Evolutionary conservation across 1,139 yeast genomes (phyloP).

Genomic region (Yamadazyma dendronema): DNA sequence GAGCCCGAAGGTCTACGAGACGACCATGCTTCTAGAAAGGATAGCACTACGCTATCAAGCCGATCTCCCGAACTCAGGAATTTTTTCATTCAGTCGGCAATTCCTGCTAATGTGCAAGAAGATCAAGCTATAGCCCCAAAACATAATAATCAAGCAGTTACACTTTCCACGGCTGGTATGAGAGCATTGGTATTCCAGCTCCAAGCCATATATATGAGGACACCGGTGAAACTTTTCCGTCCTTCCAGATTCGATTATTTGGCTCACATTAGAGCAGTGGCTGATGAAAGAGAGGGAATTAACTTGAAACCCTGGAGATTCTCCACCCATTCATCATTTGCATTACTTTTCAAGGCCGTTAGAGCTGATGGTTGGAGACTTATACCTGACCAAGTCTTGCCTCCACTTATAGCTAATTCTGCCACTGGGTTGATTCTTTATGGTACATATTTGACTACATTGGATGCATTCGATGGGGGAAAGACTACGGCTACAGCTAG

Average conservation of each 20-base stretch:
- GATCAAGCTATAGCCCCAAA: background rate
- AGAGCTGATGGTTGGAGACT: conserved; percentile 82
- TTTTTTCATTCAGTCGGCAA: background rate
- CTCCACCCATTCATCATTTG: conserved; percentile 74
- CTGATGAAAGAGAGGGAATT: conserved; percentile 46
- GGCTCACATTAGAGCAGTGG: conserved; percentile 59
- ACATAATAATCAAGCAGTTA: conserved; percentile 33
- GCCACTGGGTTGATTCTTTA: conserved; percentile 84
- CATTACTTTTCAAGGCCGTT: conserved; percentile 68
- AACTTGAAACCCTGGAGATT: conserved; percentile 60
- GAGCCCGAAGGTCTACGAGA: too few species aligned
- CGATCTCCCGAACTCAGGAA: background rate
- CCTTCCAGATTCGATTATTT: conserved; percentile 89
- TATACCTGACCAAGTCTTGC: conserved; percentile 79
- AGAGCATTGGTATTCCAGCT: conserved; percentile 81
- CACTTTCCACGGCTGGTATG: conserved; percentile 72
- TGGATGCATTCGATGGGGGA: conserved; percentile 29
- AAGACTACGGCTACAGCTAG: conserved; percentile 3
- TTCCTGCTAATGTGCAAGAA: background rate
- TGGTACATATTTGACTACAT: conserved; percentile 66
- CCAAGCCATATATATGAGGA: conserved; percentile 73
- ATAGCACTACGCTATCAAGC: too few species aligned
- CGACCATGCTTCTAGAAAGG: too few species aligned
- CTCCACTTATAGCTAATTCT: conserved; percentile 85
- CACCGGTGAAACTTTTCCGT: conserved; percentile 81